Percentiles rank a stretch among this genome's conserved stretches.
These are phyloP conservation scores for Candida frijolesensis DNA, from an alignment of 1,139 yeast genomes.

Conservation along the genomic window DNA sequence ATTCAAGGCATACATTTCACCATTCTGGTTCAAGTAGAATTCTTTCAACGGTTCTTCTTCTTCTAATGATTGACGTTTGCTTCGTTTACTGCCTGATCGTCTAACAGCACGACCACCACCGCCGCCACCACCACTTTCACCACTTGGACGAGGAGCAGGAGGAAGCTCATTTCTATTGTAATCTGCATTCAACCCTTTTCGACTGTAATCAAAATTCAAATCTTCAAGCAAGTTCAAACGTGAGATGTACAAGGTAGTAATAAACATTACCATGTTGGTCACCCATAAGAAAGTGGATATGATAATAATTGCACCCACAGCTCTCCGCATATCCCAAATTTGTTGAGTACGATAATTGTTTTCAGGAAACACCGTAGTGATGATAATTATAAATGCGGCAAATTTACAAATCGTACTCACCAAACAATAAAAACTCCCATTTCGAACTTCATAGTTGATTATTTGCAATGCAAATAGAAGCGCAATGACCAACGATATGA, in stretches of 20 bases:
- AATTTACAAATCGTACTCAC: slow-evolving; percentile 28
- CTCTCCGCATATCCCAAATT: slow-evolving; percentile 38
- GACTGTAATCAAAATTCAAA: slow-evolving; percentile 35
- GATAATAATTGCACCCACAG: slow-evolving; percentile 40
- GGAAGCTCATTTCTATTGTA: slow-evolving; percentile 7
- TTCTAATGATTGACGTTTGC: slow-evolving; percentile 4
- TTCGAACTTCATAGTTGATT: slow-evolving; percentile 42
- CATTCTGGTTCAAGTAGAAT: slow-evolving; percentile 34
- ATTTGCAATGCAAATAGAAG: slow-evolving; percentile 36
- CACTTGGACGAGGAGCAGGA: neutral
- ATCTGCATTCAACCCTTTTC: slow-evolving; percentile 13
- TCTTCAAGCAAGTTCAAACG: slow-evolving; percentile 39
- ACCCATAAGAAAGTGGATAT: slow-evolving; percentile 46
- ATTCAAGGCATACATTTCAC: slow-evolving; percentile 38
- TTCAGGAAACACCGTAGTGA: slow-evolving; percentile 16
- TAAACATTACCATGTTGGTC: slow-evolving; percentile 38
- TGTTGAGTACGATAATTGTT: slow-evolving; percentile 20
- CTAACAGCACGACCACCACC: neutral
- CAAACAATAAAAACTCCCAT: slow-evolving; percentile 47
- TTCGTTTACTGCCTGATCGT: slow-evolving; percentile 5
- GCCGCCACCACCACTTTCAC: neutral
- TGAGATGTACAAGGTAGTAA: slow-evolving; percentile 46
- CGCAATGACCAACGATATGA: slow-evolving; percentile 36
- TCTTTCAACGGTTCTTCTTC: slow-evolving; percentile 26
- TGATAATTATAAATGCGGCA: slow-evolving; percentile 17